Evolutionary conservation across 2,329 filamentous ascomycete species (phyloP).

Genomic region (Moelleriella libera): DNA sequence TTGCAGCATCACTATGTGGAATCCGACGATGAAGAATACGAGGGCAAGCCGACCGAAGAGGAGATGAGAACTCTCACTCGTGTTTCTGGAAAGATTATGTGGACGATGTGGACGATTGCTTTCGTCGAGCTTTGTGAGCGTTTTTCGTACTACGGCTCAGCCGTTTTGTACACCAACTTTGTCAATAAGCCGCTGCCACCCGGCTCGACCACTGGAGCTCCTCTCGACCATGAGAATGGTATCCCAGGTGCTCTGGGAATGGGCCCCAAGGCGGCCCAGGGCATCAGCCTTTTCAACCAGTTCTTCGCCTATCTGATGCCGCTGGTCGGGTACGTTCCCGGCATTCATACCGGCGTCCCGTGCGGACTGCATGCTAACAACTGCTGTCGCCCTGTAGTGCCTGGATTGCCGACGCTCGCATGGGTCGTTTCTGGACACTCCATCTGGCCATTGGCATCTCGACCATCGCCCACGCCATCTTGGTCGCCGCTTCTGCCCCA

Average conservation of each 20-base stretch:
- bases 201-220: conserved; percentile 39
- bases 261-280: conserved; percentile 40
- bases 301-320: conserved; percentile 51
- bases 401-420: conserved; percentile 52
- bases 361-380: too few species aligned
- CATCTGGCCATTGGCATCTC: conserved; percentile 52
- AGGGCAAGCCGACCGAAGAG: conserved; percentile 41
- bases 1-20: conserved; percentile 8
- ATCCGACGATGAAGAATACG: conserved; percentile 14
- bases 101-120: conserved; percentile 53
- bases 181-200: conserved; percentile 40
- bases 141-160: conserved; percentile 64
- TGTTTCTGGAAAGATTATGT: conserved; percentile 50
- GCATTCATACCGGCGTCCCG: too few species aligned
- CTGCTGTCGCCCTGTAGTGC: conserved; percentile 16
- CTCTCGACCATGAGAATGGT: conserved; percentile 13
- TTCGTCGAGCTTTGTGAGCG: conserved; percentile 65
- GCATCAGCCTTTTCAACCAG: conserved; percentile 36
- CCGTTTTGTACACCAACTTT: conserved; percentile 55
- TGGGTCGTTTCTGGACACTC: conserved; percentile 62
- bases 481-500: conserved; percentile 52
- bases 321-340: conserved; percentile 28
- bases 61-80: conserved; percentile 47
- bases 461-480: conserved; percentile 50
- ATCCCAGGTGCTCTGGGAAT: conserved; percentile 40